Conservation (phyloP, 805 yeast genomes). For the Yarrowia alimentaria region DNA sequence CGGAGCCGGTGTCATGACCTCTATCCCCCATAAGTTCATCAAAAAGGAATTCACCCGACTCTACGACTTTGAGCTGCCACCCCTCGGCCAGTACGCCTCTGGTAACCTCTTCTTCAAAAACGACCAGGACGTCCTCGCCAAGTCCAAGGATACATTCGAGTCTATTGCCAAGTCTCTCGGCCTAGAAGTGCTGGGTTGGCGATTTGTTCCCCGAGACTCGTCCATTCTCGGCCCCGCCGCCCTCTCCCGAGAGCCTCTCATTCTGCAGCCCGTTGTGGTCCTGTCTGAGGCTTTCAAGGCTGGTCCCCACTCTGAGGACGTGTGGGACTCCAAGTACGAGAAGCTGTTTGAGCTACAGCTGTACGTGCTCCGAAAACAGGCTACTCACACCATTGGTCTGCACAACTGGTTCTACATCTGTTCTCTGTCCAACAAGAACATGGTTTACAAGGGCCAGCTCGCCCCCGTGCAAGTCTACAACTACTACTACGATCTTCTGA, state of each 20-base stretch:
- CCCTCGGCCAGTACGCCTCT: slow-evolving; percentile 83
- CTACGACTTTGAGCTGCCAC: slow-evolving; percentile 66
- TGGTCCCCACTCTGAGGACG: slow-evolving; percentile 46
- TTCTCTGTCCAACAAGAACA: slow-evolving; percentile 81
- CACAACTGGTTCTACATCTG: slow-evolving; percentile 98
- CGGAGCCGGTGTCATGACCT: slow-evolving; percentile 96
- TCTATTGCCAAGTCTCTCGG: slow-evolving; percentile 73
- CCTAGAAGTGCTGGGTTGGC: slow-evolving; percentile 87
- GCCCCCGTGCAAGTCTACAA: slow-evolving; percentile 95
- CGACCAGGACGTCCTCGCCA: slow-evolving; percentile 63
- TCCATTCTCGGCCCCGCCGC: slow-evolving; percentile 94
- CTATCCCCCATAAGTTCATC: slow-evolving; percentile 88
- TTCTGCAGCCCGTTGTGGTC: slow-evolving; percentile 91
- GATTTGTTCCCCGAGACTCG: slow-evolving; percentile 93
- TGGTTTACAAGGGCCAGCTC: slow-evolving; percentile 96
- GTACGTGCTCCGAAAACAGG: slow-evolving; percentile 81
- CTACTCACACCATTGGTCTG: slow-evolving; percentile 86
- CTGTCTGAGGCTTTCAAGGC: slow-evolving; percentile 51
- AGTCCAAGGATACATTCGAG: slow-evolving; percentile 76
- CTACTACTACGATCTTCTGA: slow-evolving; percentile 88
- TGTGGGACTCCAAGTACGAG: slow-evolving; percentile 55
- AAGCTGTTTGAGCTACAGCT: slow-evolving; percentile 77
- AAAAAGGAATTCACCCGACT: slow-evolving; percentile 75
- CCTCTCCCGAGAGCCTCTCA: slow-evolving; percentile 83
- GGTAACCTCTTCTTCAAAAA: slow-evolving; percentile 94